Base-by-base conservation (phyloP, 805 yeast genomes). In the Cyberlindnera suaveolens region DNA sequence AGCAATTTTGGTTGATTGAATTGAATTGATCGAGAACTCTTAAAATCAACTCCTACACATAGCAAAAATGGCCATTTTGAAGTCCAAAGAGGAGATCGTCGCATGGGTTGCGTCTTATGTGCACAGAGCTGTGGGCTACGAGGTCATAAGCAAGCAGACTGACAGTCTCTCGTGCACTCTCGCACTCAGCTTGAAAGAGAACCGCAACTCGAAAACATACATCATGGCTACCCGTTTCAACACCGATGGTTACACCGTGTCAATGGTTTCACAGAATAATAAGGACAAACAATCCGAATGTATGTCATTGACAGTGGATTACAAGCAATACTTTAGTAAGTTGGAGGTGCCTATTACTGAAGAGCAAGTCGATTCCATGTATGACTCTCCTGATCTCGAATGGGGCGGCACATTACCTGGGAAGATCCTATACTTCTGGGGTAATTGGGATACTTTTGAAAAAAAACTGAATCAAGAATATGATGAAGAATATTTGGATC, bases 81-180 rank as follows among this genome's bases (percentile, higher is more conserved):
- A 30, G 7, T 34, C 34, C 3, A 31, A 19, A 15, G 35, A 16
- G 9, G 41, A 39, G 6, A 41, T 43, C 6, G 31, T 46, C 19
- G 47, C 47, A 16, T 38, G 32, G 18, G 29, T 39, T 9, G 33
- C 47, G 8, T 33, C 50, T n/a, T 38, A 36, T 16, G 17, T 42
- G 4, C 46, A 46, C 27, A 19, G 45, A 3, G 26, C 31, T 9
- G 19, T 47, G 17, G 47, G 49, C 6, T 43, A 34, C 16, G 19
- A 19, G 20, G 29, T 41, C 3, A n/a, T 26, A 16, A 18, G 11
- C 9, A 30, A 15, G 17, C 15, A 20, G 5, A 11, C 31, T 6
- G 42, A 37, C 17, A 35, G 37, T 6, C 34, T 30, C 4, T 26
- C 41, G 2, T 27, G 23, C 19, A 17, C 32, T 5, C 9, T 40